phyloP scores from a whole-genome alignment of 2,329 filamentous ascomycete genomes.

The Pseudofabraea citricarpa region DNA sequence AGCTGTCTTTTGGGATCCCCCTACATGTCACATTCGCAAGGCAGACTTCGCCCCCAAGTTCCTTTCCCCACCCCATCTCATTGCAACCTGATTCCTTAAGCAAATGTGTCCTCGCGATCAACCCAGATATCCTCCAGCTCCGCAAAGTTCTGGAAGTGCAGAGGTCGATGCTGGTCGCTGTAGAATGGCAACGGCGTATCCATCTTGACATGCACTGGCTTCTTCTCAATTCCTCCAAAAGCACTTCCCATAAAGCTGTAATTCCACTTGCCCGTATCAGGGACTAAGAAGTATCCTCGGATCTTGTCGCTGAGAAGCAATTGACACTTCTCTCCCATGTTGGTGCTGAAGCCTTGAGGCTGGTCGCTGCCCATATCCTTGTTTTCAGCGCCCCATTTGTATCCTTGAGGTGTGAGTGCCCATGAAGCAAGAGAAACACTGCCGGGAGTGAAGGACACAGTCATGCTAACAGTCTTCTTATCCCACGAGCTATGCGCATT shows the following conservation, averaged over 20 bases:
- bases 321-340: slow-evolving; percentile 94
- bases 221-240: slow-evolving; percentile 87
- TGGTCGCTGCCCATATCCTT: slow-evolving; percentile 89
- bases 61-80: slow-evolving; percentile 5
- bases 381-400: slow-evolving; percentile 97
- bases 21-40: no score
- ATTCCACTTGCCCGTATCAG: slow-evolving; percentile 88
- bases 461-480: slow-evolving; percentile 86
- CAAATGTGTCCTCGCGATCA: slow-evolving; percentile 89
- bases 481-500: slow-evolving; percentile 78
- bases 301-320: slow-evolving; percentile 89
- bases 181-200: slow-evolving; percentile 91
- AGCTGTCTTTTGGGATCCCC: no score
- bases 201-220: slow-evolving; percentile 83
- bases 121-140: slow-evolving; percentile 97
- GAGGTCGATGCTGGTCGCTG: slow-evolving; percentile 81
- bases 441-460: slow-evolving; percentile 92
- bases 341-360: slow-evolving; percentile 86
- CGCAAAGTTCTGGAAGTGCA: slow-evolving; percentile 97
- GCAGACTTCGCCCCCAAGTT: no score
- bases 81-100: slow-evolving; percentile 40
- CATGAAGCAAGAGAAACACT: slow-evolving; percentile 93
- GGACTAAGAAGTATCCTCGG: slow-evolving; percentile 92
- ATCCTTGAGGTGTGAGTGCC: slow-evolving; percentile 85
- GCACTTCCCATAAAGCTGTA: slow-evolving; percentile 96